Evolutionary conservation across 768 basidiomycete species (phyloP).

Genomic region (Termitomyces sp.): DNA sequence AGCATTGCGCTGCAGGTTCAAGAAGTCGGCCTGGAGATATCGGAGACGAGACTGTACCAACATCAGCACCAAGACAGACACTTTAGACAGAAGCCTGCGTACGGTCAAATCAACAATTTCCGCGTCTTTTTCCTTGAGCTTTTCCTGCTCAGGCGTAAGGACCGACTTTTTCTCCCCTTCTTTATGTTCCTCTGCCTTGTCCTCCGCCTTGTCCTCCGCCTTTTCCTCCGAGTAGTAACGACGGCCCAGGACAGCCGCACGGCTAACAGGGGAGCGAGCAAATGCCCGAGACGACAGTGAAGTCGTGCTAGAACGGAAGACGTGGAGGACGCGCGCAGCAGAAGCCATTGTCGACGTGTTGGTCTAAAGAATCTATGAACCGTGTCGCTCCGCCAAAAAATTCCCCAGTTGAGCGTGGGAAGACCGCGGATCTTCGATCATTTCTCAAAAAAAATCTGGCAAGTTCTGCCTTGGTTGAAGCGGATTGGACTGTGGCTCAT

Average conservation of each 20-base stretch:
- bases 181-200: conserved; percentile 12
- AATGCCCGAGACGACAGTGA: conserved; percentile 46
- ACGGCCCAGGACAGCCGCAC: conserved; percentile 19
- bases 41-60: conserved; percentile 70
- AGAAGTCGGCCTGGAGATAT: conserved; percentile 91
- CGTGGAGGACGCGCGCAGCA: conserved; percentile 42
- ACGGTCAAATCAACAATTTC: conserved; percentile 85
- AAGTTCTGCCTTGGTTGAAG: neutral
- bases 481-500: conserved; percentile 3
- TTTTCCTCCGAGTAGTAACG: conserved; percentile 62
- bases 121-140: conserved; percentile 75
- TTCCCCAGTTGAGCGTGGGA: conserved; percentile 8
- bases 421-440: conserved; percentile 3
- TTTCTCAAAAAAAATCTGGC: neutral
- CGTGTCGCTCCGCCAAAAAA: conserved; percentile 15
- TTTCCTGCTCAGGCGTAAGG: conserved; percentile 26
- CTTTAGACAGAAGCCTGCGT: conserved; percentile 20
- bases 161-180: conserved; percentile 20
- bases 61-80: conserved; percentile 1
- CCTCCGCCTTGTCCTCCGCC: conserved; percentile 20
- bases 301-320: conserved; percentile 56
- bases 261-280: conserved; percentile 29
- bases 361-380: neutral
- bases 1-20: conserved; percentile 90
- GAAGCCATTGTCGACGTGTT: conserved; percentile 23